Conservation (phyloP, 495 filamentous ascomycete species). For the Neurospora sp. region DNA sequence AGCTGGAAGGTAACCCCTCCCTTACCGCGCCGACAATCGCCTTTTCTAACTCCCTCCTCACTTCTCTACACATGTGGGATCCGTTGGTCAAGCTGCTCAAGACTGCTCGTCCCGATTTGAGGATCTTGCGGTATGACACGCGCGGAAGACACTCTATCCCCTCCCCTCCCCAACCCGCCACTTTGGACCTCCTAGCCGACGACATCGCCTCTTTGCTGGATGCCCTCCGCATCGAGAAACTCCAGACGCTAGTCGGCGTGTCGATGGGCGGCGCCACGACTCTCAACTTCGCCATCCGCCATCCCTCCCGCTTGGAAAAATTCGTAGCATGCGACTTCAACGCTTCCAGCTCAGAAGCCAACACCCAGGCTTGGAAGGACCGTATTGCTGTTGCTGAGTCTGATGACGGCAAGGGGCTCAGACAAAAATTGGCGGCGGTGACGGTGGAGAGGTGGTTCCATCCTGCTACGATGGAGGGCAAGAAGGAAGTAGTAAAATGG, state of each 20-base stretch:
- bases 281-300: conserved; percentile 56
- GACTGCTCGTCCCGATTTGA: conserved; percentile 49
- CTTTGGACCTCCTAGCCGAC: conserved; percentile 53
- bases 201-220: conserved; percentile 53
- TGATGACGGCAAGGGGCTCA: conserved; percentile 35
- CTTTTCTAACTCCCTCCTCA: conserved; percentile 67
- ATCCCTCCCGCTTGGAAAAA: conserved; percentile 45
- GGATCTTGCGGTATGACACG: conserved; percentile 60
- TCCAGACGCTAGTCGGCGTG: conserved; percentile 58
- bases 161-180: conserved; percentile 28
- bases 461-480: conserved; percentile 36
- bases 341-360: conserved; percentile 52
- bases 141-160: conserved; percentile 52
- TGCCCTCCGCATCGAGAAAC: conserved; percentile 49
- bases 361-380: conserved; percentile 66
- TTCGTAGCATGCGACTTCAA: conserved; percentile 77
- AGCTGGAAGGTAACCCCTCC: conserved; percentile 60
- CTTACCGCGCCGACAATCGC: conserved; percentile 58
- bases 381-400: conserved; percentile 58
- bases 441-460: conserved; percentile 73
- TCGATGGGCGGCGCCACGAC: conserved; percentile 68
- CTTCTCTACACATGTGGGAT: conserved; percentile 68
- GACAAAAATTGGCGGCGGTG: conserved; percentile 43
- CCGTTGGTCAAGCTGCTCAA: conserved; percentile 51
- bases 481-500: conserved; percentile 41